A percentile compares a stretch with the other conserved stretches of the same genome.
Evolutionary conservation across 2,329 filamentous ascomycete genomes (phyloP).

Genomic region (Aspergillus arachidicola): DNA sequence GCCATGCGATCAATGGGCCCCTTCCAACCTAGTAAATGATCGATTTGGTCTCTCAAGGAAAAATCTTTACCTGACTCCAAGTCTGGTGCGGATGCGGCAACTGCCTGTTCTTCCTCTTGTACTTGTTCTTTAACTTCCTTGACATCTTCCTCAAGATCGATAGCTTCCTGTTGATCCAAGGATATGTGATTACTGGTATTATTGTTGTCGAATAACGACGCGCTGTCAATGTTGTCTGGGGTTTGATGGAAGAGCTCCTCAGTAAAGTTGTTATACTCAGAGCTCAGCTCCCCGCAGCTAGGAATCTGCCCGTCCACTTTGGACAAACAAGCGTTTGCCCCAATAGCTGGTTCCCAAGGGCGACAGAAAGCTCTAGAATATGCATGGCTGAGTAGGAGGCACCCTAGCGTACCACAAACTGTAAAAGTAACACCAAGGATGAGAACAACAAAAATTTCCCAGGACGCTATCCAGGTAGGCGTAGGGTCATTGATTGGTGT

Average conservation of each 20-base stretch:
- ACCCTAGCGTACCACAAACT: not conserved
- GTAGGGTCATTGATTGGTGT: not conserved
- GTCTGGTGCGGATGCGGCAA: no score
- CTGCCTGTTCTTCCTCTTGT: not conserved
- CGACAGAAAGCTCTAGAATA: not conserved
- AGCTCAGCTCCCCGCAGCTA: not conserved
- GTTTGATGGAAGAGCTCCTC: not conserved
- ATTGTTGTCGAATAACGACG: not conserved
- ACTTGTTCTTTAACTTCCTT: not conserved
- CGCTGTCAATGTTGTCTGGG: not conserved
- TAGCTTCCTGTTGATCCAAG: not conserved
- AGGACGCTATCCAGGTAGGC: not conserved
- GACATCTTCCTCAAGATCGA: not conserved
- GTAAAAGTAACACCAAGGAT: not conserved
- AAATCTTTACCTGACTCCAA: not conserved
- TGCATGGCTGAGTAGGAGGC: not conserved
- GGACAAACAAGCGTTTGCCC: not conserved
- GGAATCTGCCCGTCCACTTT: not conserved
- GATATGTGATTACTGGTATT: not conserved
- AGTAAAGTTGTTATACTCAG: not conserved
- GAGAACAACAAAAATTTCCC: not conserved
- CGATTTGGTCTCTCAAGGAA: conserved; percentile 31
- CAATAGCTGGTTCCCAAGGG: no score
- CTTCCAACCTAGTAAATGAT: conserved; percentile 38
- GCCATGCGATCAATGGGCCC: conserved; percentile 22